Conservation (phyloP, 352 stramenopile species). For the Pythium catenulatum region DNA sequence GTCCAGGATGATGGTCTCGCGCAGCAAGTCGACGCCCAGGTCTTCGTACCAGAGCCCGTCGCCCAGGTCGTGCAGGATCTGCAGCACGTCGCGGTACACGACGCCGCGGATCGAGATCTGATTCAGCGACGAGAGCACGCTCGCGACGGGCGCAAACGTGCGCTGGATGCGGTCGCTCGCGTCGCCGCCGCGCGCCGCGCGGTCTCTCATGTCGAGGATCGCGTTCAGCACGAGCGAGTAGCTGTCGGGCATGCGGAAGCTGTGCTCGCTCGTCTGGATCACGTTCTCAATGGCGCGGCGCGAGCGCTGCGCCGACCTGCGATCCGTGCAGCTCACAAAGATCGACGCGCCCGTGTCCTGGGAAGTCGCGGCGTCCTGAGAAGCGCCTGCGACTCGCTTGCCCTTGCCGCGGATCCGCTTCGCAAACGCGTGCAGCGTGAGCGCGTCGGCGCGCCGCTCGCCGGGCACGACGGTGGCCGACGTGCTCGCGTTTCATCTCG, state of each 20-base stretch:
- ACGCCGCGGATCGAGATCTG: not conserved
- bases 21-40: not conserved
- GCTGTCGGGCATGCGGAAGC: not conserved
- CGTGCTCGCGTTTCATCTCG: no score
- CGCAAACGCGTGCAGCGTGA: no score
- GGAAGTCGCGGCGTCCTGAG: no score
- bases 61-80: constrained; percentile 5
- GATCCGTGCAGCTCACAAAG: not conserved
- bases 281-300: not conserved
- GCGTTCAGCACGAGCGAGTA: not conserved
- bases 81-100: not conserved
- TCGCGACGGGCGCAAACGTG: not conserved
- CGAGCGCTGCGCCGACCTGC: not conserved
- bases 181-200: not conserved
- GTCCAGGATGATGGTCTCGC: not conserved
- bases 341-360: no score
- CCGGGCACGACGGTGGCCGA: no score
- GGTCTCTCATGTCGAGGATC: not conserved
- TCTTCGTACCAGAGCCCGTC: constrained; percentile 14
- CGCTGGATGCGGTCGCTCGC: not conserved
- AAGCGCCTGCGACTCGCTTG: no score
- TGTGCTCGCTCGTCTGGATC: not conserved
- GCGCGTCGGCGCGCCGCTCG: no score
- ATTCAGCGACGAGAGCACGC: not conserved
- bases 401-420: no score